A percentile compares a stretch with the other conserved stretches of the same genome.
These are phyloP conservation scores for Aureobasidium sp. DNA, from an alignment of 2,329 filamentous ascomycete species.

Conservation along the genomic window DNA sequence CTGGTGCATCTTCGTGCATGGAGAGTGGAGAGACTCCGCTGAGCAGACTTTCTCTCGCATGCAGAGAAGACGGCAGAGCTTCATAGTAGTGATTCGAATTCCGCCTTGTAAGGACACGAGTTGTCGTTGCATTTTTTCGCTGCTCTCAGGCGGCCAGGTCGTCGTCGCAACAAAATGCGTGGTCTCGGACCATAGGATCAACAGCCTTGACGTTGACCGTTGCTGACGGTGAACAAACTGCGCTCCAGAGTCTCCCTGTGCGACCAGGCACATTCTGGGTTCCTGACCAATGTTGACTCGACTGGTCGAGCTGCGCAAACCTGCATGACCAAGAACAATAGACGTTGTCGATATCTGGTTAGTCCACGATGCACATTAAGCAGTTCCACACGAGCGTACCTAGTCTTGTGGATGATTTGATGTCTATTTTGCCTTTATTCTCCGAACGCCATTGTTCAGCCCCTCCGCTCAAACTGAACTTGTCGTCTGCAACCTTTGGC, in stretches of 20 bases:
- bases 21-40: neutral
- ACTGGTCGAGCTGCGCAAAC: conserved; percentile 2
- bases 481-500: neutral
- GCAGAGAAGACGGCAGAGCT: conserved; percentile 5
- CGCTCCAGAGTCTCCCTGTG: conserved; percentile 9
- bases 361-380: conserved; percentile 1
- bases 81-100: neutral
- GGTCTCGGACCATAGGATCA: conserved; percentile 3
- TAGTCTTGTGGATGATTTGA: neutral
- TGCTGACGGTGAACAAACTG: conserved; percentile 4
- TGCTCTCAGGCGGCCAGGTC: conserved; percentile 6
- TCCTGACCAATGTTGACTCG: neutral
- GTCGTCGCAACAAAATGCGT: conserved; percentile 8
- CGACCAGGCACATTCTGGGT: neutral
- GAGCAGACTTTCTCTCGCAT: conserved; percentile 1
- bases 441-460: conserved; percentile 9
- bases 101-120: neutral
- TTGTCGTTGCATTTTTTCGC: neutral
- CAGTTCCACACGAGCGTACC: conserved; percentile 1
- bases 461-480: neutral
- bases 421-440: conserved; percentile 10
- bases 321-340: conserved; percentile 6
- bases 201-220: conserved; percentile 7
- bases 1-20: neutral
- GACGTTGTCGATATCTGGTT: conserved; percentile 7